Evolutionary conservation across 2,329 filamentous ascomycete species (phyloP).

Genomic region (Penicillium italicum): DNA sequence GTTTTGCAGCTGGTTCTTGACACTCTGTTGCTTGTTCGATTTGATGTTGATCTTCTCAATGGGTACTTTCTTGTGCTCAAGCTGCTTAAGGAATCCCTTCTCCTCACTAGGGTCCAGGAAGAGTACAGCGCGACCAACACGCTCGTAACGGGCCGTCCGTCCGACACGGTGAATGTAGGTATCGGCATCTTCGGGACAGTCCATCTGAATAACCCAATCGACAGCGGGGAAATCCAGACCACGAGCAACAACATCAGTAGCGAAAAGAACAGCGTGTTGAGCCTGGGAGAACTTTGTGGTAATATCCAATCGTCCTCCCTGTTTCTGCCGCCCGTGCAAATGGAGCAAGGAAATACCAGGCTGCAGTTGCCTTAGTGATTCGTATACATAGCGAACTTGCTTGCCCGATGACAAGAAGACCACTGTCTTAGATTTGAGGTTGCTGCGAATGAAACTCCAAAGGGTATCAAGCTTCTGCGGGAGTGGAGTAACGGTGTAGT

Average conservation of each 20-base stretch:
- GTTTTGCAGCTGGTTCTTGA: conserved; percentile 80
- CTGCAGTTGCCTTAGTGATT: conserved; percentile 86
- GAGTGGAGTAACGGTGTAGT: conserved; percentile 82
- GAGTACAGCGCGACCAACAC: conserved; percentile 78
- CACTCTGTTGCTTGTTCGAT: conserved; percentile 81
- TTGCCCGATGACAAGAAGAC: conserved; percentile 95
- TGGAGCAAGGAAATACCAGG: conserved; percentile 91
- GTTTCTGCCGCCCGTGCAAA: conserved; percentile 90
- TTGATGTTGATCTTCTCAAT: conserved; percentile 82
- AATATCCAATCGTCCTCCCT: conserved; percentile 81
- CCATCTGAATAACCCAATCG: conserved; percentile 98
- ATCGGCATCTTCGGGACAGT: conserved; percentile 93
- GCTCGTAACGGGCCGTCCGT: conserved; percentile 88
- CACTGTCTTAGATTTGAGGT: conserved; percentile 89
- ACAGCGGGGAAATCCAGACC: conserved; percentile 95
- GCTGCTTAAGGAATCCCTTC: conserved; percentile 77
- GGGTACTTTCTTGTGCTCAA: conserved; percentile 86
- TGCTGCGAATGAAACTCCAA: conserved; percentile 87
- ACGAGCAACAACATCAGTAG: conserved; percentile 90
- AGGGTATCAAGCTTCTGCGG: conserved; percentile 87
- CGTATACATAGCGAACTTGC: conserved; percentile 93
- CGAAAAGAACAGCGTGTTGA: conserved; percentile 83
- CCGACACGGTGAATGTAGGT: conserved; percentile 98
- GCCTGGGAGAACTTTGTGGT: conserved; percentile 76
- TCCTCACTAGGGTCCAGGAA: conserved; percentile 94